These are phyloP conservation scores for Spergularia marina DNA, from an alignment of 148 eudicot species.

Conservation along the genomic window DNA sequence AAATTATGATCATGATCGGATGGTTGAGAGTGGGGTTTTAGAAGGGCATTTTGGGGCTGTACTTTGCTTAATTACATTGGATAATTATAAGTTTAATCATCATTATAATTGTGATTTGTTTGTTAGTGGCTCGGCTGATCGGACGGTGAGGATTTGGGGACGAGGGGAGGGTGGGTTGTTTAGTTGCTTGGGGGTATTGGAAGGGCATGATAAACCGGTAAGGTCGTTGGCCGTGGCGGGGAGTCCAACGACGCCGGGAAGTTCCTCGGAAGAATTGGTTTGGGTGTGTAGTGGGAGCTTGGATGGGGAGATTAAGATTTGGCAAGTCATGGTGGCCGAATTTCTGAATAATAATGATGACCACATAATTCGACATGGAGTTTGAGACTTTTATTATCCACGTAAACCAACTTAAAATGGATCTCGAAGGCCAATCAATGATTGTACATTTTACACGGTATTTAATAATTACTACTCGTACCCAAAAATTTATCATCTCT, in stretches of 20 bases:
- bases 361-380: no score
- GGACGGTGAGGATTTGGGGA: conserved; percentile 40
- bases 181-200: conserved; percentile 37
- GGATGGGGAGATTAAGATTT: conserved; percentile 39
- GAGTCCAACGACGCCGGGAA: background rate
- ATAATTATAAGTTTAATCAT: background rate
- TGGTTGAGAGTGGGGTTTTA: conserved; percentile 24
- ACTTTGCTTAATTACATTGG: conserved; percentile 32
- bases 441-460: no score
- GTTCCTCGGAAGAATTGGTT: conserved; percentile 8
- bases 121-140: conserved; percentile 42
- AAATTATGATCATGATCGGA: conserved; percentile 17
- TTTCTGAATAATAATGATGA: background rate
- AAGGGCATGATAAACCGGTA: conserved; percentile 37
- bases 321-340: conserved; percentile 22
- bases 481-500: no score
- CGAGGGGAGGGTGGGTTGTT: conserved; percentile 9
- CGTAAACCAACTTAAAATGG: no score
- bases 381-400: no score
- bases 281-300: conserved; percentile 37
- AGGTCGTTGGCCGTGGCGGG: conserved; percentile 32
- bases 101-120: conserved; percentile 24
- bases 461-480: no score
- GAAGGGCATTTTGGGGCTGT: conserved; percentile 35
- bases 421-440: no score